Evolutionary conservation across 805 yeast genomes (phyloP), one percentile per base, ranked within the genome.

Genomic region (Cyberlindnera subsufficiens): DNA sequence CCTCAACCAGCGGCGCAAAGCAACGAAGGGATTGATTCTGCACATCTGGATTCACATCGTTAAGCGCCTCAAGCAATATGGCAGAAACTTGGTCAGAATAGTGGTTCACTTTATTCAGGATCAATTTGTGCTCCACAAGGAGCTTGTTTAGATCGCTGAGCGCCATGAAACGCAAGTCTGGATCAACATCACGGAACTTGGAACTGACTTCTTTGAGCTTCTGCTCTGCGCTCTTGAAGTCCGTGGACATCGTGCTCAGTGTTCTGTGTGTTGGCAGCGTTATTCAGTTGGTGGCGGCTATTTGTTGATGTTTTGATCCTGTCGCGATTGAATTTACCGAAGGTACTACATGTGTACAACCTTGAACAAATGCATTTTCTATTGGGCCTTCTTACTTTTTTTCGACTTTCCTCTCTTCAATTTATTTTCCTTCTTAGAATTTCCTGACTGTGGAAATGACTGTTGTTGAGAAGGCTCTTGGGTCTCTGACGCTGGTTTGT

Each of bases 161-260:
- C 2, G 90, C 95, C 96, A 87, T 87, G 64, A 80, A 87, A 58
- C 96, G 68, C 51, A 84, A 66, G 57, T 87, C 96, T 4, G 93
- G 84, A 53, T 87, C 96, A 3, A 80, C 81, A 50, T 81, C 86
- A 34, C 67, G 67, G 13, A 80, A 75, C 50, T 71, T 69, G 32
- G 71, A 74, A 43, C 65, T 38, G 38, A 55, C 50, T n/a, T 55
- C 56, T 18, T 45, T 42, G 37, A 58, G 37, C 44, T 52, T 52
- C 46, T 50, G 45, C 37, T 52, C 62, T 30, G 53, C 68, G 42
- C 54, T 51, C 50, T 49, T 54, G 52, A 58, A 56, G 41, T 56
- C 60, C 3, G 61, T 52, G 35, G 52, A 46, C 38, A 40, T 40
- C 30, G 20, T 15, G 20, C 14, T 22, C 4, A 2, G 27, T 17